Conservation (phyloP, 768 basidiomycete genomes). For the Tricholoma saponaceum region DNA sequence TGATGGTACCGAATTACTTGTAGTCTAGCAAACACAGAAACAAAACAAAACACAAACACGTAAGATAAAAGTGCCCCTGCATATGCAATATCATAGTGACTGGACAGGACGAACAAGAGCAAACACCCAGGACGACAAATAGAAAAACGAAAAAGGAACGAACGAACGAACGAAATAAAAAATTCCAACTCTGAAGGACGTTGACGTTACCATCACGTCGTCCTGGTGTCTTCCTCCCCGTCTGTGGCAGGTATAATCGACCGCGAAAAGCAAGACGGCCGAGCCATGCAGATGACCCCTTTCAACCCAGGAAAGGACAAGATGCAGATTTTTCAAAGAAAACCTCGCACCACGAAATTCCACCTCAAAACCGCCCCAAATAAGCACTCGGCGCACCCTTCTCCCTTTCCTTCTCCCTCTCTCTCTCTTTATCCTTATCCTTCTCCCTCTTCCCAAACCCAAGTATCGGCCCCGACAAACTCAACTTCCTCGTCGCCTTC, state of each 20-base stretch:
- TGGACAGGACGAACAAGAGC: not conserved
- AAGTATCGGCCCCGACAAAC: slow-evolving; percentile 59
- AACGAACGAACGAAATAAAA: not conserved
- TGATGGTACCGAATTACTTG: not conserved
- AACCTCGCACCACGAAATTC: not conserved
- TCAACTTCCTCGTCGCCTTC: slow-evolving; percentile 60
- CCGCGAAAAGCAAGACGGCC: not conserved
- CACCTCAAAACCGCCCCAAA: slow-evolving; percentile 1
- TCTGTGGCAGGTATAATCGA: not conserved
- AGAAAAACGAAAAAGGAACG: not conserved
- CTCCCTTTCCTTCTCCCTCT: slow-evolving; percentile 17
- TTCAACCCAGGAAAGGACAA: not conserved
- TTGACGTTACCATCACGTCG: not conserved
- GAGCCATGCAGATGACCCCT: not conserved
- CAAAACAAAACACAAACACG: not conserved
- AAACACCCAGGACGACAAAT: not conserved
- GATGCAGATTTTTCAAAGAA: not conserved
- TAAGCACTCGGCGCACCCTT: slow-evolving; percentile 11
- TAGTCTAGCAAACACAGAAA: not conserved
- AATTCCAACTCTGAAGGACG: not conserved
- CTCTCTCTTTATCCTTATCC: slow-evolving; percentile 40
- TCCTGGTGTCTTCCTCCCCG: not conserved
- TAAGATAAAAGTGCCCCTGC: not conserved
- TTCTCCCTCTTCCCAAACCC: slow-evolving; percentile 53
- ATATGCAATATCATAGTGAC: not conserved